Evolutionary conservation across 2,329 filamentous ascomycete species (phyloP), one percentile per base, ranked within the genome.

Genomic region (Epichloe baconii): DNA sequence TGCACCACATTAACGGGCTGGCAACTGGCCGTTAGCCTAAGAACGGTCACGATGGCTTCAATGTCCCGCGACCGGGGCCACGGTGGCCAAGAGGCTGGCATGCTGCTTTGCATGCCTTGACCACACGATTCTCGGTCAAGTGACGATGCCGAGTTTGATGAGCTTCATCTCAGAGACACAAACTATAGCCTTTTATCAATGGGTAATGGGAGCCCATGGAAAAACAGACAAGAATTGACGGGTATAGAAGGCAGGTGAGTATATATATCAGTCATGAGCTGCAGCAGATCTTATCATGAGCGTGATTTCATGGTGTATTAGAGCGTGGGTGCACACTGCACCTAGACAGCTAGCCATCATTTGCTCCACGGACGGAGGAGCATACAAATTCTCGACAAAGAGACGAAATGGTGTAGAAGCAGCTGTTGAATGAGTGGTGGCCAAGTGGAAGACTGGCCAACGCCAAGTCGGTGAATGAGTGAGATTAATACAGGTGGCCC

Each of bases 1-100:
- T 50, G 41, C 38, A 40, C 14, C 38, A 23, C 35, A 47, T 50
- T 37, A 15, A 48, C 31, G 38, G 47, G 44, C 44, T 53, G 44
- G 26, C 7, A 40, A 36, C n/a, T 48, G 35, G 43, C 51, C 44
- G 14, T 52, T 50, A 53, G 50, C 46, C 53, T 44, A 31, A 42
- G 52, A 52, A 36, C 52, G 48, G 54, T 55, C 54, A 56, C 53
- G 56, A 57, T 55, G 54, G 54, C 53, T 56, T 56, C 54, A 55
- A 55, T 50, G 38, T 52, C 40, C 47, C 41, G 48, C 37, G 14
- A 40, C 50, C 31, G 44, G 49, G 49, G 44, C 34, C 19, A 43
- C 19, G 26, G 38, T 21, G 26, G 26, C 21, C 36, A 17, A 42
- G 45, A 23, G 51, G 51, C 52, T 57, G 55, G 55, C 54, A 57